Conservation (phyloP, 768 basidiomycete species). For the Mycena vitilis region DNA sequence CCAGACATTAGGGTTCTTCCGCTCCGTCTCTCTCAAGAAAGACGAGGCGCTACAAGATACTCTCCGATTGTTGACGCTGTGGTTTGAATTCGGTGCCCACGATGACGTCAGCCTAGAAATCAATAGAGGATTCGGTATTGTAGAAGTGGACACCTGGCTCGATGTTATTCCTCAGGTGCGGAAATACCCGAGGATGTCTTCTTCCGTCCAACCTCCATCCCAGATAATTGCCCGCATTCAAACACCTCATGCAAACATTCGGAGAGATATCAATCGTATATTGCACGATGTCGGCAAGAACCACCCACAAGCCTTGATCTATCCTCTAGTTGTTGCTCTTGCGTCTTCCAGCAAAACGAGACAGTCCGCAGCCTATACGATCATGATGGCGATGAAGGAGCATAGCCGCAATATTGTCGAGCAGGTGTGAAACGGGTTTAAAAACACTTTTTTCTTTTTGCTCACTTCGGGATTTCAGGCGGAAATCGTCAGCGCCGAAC, state of each 20-base stretch:
- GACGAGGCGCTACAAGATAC: conserved; percentile 96
- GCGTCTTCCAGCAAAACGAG: conserved; percentile 91
- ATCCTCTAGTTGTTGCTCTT: conserved; percentile 94
- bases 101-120: conserved; percentile 92
- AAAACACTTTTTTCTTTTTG: conserved; percentile 4
- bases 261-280: conserved; percentile 88
- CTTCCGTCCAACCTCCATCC: conserved; percentile 10
- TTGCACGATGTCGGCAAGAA: conserved; percentile 94
- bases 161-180: conserved; percentile 97
- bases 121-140: conserved; percentile 84
- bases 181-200: neutral
- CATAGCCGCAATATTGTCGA: conserved; percentile 89
- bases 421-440: conserved; percentile 63
- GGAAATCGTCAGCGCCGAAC: conserved; percentile 88
- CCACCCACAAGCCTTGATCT: conserved; percentile 97
- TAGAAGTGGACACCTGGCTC: conserved; percentile 98
- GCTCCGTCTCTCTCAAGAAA: conserved; percentile 90
- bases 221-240: conserved; percentile 99
- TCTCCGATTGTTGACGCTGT: conserved; percentile 90
- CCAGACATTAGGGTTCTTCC: conserved; percentile 82
- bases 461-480: conserved; percentile 59
- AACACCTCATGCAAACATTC: conserved; percentile 88
- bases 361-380: conserved; percentile 82
- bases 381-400: conserved; percentile 94
- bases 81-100: conserved; percentile 97